These are phyloP conservation scores for Coccinonectria pachysandricola DNA, from an alignment of 2,329 filamentous ascomycete species.

Conservation along the genomic window DNA sequence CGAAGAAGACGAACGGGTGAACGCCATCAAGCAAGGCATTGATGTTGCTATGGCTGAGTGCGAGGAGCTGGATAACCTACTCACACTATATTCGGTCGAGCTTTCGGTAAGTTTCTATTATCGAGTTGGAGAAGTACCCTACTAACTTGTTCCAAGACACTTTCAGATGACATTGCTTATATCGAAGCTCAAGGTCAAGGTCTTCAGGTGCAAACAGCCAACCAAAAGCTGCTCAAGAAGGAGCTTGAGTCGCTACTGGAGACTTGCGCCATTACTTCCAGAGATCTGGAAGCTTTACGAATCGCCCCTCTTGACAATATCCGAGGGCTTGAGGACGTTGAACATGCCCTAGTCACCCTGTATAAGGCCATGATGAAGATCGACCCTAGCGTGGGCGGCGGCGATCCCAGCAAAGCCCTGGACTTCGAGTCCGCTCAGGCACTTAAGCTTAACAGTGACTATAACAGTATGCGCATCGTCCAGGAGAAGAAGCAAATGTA, in stretches of 20 bases:
- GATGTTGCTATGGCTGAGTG: conserved; percentile 90
- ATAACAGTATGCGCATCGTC: conserved; percentile 84
- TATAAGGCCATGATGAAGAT: conserved; percentile 94
- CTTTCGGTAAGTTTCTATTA: conserved; percentile 55
- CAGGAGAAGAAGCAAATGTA: conserved; percentile 93
- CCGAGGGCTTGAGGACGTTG: conserved; percentile 65
- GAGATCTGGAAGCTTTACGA: conserved; percentile 61
- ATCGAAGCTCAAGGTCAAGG: conserved; percentile 97
- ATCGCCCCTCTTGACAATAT: conserved; percentile 62
- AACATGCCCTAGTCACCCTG: conserved; percentile 65
- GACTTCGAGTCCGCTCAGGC: conserved; percentile 33
- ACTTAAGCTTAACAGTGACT: conserved; percentile 56
- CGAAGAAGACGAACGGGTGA: conserved; percentile 82
- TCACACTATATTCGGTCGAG: conserved; percentile 92
- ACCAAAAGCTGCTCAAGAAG: conserved; percentile 85
- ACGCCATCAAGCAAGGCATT: conserved; percentile 74
- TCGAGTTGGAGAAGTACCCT: conserved; percentile 3
- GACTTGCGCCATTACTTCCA: conserved; percentile 78
- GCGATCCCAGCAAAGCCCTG: conserved; percentile 38
- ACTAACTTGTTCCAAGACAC: conserved; percentile 53
- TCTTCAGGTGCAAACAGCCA: conserved; percentile 91
- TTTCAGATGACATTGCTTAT: conserved; percentile 91
- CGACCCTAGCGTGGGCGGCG: conserved; percentile 62
- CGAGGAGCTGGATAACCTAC: conserved; percentile 86
- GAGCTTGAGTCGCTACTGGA: conserved; percentile 84